phyloP scores from a whole-genome alignment of 2,329 filamentous ascomycete genomes.

The Aureobasidium leucospermi region DNA sequence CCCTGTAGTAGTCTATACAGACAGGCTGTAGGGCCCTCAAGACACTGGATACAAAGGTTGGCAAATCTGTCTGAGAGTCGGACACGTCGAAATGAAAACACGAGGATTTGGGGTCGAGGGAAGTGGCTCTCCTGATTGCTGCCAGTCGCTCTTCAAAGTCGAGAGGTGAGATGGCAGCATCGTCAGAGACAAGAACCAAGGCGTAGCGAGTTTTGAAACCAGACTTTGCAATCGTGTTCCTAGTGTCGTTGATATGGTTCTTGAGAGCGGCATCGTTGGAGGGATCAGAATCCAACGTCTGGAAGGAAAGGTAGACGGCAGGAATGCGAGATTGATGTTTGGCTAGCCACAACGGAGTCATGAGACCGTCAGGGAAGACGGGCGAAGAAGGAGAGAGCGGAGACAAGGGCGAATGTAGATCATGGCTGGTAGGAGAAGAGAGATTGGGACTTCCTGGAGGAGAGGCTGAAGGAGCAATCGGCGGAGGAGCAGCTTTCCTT shows the following conservation, averaged over 20 bases:
- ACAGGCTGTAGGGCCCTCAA: conserved; percentile 65
- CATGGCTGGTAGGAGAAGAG: conserved; percentile 29
- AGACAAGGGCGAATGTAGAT: conserved; percentile 86
- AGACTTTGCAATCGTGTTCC: conserved; percentile 58
- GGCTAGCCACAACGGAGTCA: conserved; percentile 72
- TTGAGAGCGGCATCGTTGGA: conserved; percentile 73
- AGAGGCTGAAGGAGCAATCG: conserved; percentile 43
- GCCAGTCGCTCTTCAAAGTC: conserved; percentile 70
- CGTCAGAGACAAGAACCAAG: conserved; percentile 70
- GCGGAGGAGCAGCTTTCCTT: conserved; percentile 54
- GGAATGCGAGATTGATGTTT: conserved; percentile 86
- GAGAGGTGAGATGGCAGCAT: conserved; percentile 44
- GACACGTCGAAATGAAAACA: conserved; percentile 76
- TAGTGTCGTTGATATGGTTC: conserved; percentile 78
- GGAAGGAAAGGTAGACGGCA: conserved; percentile 73
- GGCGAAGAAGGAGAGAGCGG: conserved; percentile 76
- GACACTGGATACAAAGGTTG: conserved; percentile 65
- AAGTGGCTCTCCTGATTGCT: conserved; percentile 70
- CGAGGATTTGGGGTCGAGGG: conserved; percentile 69
- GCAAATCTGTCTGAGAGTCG: conserved; percentile 62
- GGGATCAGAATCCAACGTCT: conserved; percentile 64
- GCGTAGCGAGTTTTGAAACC: conserved; percentile 73
- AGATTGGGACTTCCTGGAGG: conserved; percentile 38
- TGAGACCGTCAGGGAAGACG: conserved; percentile 82
- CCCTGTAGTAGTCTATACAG: conserved; percentile 84